These are phyloP conservation scores for Limonomyces culmigenus DNA, from an alignment of 1,284 basidiomycete genomes.

Conservation along the genomic window DNA sequence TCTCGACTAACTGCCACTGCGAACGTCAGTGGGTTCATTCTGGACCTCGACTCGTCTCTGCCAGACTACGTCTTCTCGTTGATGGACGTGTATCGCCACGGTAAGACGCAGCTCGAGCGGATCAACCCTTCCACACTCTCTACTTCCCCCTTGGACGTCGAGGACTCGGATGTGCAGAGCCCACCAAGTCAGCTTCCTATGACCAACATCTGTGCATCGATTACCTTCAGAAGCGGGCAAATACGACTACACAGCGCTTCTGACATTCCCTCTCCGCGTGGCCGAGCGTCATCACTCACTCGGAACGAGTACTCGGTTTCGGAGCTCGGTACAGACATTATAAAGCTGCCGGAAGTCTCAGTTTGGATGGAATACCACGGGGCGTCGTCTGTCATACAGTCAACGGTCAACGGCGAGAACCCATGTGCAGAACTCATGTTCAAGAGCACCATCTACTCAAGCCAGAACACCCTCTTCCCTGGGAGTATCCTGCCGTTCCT, in stretches of 20 bases:
- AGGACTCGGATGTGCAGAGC: too few species aligned
- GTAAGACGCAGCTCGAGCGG: constrained; percentile 59
- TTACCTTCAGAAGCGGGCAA: constrained; percentile 70
- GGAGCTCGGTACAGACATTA: constrained; percentile 37
- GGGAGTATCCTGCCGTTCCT: constrained; percentile 72
- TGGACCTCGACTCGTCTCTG: constrained; percentile 73
- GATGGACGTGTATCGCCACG: constrained; percentile 72
- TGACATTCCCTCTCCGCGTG: constrained; percentile 14
- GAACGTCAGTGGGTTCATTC: constrained; percentile 71
- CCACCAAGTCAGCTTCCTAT: constrained; percentile 20
- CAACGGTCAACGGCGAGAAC: constrained; percentile 13
- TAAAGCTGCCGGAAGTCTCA: constrained; percentile 66
- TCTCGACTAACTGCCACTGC: constrained; percentile 53
- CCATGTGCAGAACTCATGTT: constrained; percentile 47
- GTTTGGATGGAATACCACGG: constrained; percentile 73
- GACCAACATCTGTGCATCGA: constrained; percentile 52
- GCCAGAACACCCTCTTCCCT: constrained; percentile 65
- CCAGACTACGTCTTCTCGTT: constrained; percentile 67
- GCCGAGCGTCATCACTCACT: constrained; percentile 17
- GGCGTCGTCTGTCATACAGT: constrained; percentile 24
- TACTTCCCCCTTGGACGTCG: too few species aligned
- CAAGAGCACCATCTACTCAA: constrained; percentile 72
- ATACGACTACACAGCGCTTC: constrained; percentile 44
- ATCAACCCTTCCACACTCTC: constrained; percentile 20
- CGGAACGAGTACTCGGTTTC: constrained; percentile 26